These are phyloP conservation scores for Angomonas deanei DNA, from an alignment of 208 protist genomes.

Conservation along the genomic window DNA sequence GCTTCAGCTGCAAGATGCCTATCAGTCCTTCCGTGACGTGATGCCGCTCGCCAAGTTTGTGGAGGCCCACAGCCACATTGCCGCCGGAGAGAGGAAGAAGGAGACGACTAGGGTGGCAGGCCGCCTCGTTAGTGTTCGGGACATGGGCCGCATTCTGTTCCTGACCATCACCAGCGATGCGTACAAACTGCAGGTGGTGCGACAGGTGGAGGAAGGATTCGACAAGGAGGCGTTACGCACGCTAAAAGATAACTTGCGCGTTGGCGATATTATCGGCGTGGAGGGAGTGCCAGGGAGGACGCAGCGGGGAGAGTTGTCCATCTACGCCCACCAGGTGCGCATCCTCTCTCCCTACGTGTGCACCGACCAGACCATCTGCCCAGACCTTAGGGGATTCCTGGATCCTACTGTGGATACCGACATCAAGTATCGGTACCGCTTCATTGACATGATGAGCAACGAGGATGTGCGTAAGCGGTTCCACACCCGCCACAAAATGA, in stretches of 20 bases:
- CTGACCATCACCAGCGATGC: slow-evolving; percentile 62
- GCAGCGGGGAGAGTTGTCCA: slow-evolving; percentile 77
- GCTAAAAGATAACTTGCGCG: slow-evolving; percentile 35
- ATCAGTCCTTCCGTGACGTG: slow-evolving; percentile 54
- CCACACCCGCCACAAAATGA: slow-evolving; percentile 53
- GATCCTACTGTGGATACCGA: slow-evolving; percentile 55
- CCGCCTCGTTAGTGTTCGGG: slow-evolving; percentile 59
- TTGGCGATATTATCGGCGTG: slow-evolving; percentile 86
- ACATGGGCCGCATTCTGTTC: slow-evolving; percentile 86
- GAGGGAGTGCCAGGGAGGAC: slow-evolving; percentile 69
- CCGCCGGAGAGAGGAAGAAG: slow-evolving; percentile 17
- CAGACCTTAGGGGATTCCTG: slow-evolving; percentile 63
- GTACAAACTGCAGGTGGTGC: slow-evolving; percentile 63
- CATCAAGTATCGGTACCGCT: slow-evolving; percentile 84
- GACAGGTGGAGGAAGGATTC: slow-evolving; percentile 44
- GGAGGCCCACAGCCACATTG: slow-evolving; percentile 31
- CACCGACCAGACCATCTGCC: slow-evolving; percentile 78
- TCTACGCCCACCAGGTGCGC: slow-evolving; percentile 44
- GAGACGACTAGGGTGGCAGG: slow-evolving; percentile 46
- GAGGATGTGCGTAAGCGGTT: slow-evolving; percentile 35
- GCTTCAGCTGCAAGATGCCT: slow-evolving; percentile 43
- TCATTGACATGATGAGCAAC: slow-evolving; percentile 87
- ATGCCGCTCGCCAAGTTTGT: slow-evolving; percentile 42
- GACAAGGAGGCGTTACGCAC: slow-evolving; percentile 45
- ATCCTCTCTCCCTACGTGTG: slow-evolving; percentile 82